These are phyloP conservation scores for Kazachstania sp. DNA, from an alignment of 1,139 yeast genomes.

Conservation along the genomic window DNA sequence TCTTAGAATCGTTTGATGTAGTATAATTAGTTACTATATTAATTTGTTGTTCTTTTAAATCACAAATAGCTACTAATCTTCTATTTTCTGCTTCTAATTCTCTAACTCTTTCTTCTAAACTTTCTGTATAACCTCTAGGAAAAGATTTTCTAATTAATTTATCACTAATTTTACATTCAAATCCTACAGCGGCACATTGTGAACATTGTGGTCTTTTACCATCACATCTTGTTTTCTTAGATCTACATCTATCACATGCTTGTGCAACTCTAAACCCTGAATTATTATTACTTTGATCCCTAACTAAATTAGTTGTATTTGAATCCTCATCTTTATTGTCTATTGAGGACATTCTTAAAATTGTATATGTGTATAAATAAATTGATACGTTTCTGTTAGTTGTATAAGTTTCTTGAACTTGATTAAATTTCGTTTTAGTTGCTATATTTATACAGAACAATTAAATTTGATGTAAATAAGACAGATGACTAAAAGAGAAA, in stretches of 20 bases:
- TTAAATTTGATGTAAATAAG: too few species aligned
- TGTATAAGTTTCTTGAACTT: too few species aligned
- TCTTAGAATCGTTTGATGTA: neutral
- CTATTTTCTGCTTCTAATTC: slow-evolving; percentile 54
- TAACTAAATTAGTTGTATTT: neutral
- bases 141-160: slow-evolving; percentile 61
- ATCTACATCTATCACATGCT: slow-evolving; percentile 81
- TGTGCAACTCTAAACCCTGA: slow-evolving; percentile 43
- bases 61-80: slow-evolving; percentile 43
- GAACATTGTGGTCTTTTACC: slow-evolving; percentile 42
- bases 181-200: slow-evolving; percentile 58
- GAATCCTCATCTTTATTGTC: neutral
- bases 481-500: too few species aligned
- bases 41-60: slow-evolving; percentile 55
- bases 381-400: too few species aligned
- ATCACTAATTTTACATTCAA: slow-evolving; percentile 69
- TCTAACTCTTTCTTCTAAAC: slow-evolving; percentile 51
- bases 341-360: too few species aligned
- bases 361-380: too few species aligned
- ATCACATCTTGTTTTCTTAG: slow-evolving; percentile 48
- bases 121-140: slow-evolving; percentile 70
- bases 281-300: neutral
- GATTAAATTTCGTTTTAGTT: too few species aligned
- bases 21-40: slow-evolving; percentile 23
- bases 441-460: too few species aligned